Evolutionary conservation across 2,329 filamentous ascomycete species (phyloP).

Genomic region (Colletotrichum phormii): DNA sequence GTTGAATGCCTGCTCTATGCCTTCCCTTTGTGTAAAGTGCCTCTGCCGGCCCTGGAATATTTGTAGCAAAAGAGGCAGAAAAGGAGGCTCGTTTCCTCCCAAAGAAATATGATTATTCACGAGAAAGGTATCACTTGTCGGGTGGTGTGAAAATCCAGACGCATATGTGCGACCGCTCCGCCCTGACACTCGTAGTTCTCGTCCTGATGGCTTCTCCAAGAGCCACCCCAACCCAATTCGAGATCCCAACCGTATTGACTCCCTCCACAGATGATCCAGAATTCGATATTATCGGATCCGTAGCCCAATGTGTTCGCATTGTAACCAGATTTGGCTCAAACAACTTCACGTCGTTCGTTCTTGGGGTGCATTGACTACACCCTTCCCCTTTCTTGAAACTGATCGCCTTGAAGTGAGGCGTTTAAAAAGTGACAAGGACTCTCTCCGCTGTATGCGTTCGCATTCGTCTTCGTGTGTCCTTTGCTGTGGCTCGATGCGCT

Average conservation of each 20-base stretch:
- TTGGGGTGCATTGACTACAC: not conserved
- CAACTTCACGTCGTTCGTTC: not conserved
- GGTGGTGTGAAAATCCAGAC: constrained; percentile 8
- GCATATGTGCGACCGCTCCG: constrained; percentile 1
- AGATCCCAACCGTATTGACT: constrained; percentile 17
- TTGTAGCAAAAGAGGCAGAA: constrained; percentile 19
- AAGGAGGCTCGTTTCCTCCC: constrained; percentile 10
- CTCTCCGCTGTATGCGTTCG: not conserved
- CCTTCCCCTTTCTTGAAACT: not conserved
- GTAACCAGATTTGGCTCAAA: not conserved
- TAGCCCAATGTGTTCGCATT: constrained; percentile 10
- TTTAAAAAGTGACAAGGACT: not conserved
- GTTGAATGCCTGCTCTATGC: constrained; percentile 28
- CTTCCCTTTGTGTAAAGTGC: constrained; percentile 17
- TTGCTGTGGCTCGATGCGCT: not conserved
- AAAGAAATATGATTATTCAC: constrained; percentile 36
- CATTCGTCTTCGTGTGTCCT: not conserved
- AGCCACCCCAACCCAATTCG: constrained; percentile 18
- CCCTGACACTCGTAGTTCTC: constrained; percentile 1
- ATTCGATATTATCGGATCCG: not conserved
- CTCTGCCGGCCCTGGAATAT: constrained; percentile 6
- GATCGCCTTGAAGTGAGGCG: not conserved
- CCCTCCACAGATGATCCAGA: constrained; percentile 17
- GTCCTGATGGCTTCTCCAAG: constrained; percentile 19
- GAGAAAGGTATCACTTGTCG: constrained; percentile 28